Evolutionary conservation across 2,329 filamentous ascomycete species (phyloP).

Genomic region (Xylariaceae sp.): DNA sequence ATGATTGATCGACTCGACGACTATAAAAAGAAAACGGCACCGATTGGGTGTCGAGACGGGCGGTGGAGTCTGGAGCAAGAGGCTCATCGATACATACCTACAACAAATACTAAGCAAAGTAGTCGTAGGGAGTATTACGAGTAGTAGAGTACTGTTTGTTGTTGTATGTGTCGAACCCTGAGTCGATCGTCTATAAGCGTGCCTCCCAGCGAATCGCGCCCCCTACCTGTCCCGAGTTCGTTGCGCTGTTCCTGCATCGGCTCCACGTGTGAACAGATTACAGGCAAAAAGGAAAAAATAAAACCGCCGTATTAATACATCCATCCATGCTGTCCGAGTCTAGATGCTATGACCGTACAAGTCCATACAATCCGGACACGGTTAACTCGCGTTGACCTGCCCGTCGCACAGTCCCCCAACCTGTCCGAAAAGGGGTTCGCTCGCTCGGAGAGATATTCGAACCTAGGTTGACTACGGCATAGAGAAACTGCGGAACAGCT

Average conservation of each 20-base stretch:
- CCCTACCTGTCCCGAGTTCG: background rate
- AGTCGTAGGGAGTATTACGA: background rate
- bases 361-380: background rate
- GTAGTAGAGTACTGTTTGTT: background rate
- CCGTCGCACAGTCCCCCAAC: background rate
- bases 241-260: slow-evolving; percentile 18
- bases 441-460: background rate
- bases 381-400: background rate
- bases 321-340: no score
- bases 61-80: background rate
- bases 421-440: background rate
- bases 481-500: no score
- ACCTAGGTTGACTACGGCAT: background rate
- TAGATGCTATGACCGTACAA: background rate
- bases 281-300: background rate
- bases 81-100: background rate
- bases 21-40: background rate
- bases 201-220: background rate
- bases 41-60: background rate
- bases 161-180: slow-evolving; percentile 2
- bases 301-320: no score
- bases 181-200: slow-evolving; percentile 3
- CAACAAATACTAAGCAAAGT: background rate
- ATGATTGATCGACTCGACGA: background rate
- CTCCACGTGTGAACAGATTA: slow-evolving; percentile 17